Base-by-base conservation (phyloP, 2,329 filamentous ascomycete species). In the Fusarium acutatum region DNA sequence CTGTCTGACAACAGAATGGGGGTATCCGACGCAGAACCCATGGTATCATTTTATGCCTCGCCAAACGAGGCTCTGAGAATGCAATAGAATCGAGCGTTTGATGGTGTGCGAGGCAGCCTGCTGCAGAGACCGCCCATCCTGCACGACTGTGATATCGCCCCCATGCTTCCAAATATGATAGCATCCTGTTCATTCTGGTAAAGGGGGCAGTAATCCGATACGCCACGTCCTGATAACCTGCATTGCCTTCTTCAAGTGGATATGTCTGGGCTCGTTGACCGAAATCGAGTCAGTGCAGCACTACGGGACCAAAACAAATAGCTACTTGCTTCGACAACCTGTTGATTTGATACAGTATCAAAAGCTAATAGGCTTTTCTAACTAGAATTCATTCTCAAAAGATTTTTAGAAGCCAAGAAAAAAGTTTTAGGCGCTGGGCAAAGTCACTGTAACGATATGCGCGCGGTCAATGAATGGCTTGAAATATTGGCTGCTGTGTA, bases 341-440 rank as follows among this genome's bases (percentile, higher is more conserved):
- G 18, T 37, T 20, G 10, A 37, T 0, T 20, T 2, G 2, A 37
- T 38, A 38, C 18, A 37, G 10, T 11, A 20, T 11, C 10, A 5
- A 22, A 38, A 22, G 5, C 18, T 38, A 38, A 12, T 4, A 38
- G 7, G 1, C 10, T 38, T 38, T 9, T 20, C 37, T 38, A 38
- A 10, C 6, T 12, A 20, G 2, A 7, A 7, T 6, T 0, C 6
- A 12, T 37, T 37, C 18, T 20, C 37, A 20, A 1, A 12, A 12
- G 37, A 38, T 20, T 18, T 38, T 22, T 38, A 22, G 35, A 38
- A 12, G 6, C 7, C 3, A 4, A 38, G 18, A 22, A 38, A 4
- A 4, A 22, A 6, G 0, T 2, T 7, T 22, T 46, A 28, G 44
- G 44, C 35, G 22, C 52, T 1, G 26, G 6, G 0, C 0, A 6